Evolutionary conservation across 768 basidiomycete genomes (phyloP), one percentile per base, ranked within the genome.

Genomic region (Rhodosporidiobolus sp.): DNA sequence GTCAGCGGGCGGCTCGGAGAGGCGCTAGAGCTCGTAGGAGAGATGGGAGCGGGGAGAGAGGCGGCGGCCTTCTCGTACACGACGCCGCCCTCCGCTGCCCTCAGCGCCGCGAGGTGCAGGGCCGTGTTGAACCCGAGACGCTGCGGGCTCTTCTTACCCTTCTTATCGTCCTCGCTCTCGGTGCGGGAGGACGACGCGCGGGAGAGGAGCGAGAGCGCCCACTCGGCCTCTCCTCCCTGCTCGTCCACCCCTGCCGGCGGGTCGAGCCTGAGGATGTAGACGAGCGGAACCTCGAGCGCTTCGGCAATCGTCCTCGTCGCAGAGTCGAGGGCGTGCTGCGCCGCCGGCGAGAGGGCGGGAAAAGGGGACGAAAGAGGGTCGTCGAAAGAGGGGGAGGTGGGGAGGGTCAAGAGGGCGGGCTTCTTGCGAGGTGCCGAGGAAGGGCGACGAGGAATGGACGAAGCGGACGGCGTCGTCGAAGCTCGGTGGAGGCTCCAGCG

Each of bases 251-350:
- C 22, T 4, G 56, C 5, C 20, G 34, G 2, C 24, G 56, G 34
- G 24, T 30, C 24, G 55, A 57, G 54, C 8, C 30, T 24, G 46
- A 65, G 22, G 30, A 65, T 45, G 64, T 65, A 65, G 30, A 48
- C 45, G 30, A 65, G 45, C 3, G 64, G 48, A 4, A 65, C 43
- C 45, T 45, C 32, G 24, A 65, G 55, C 14, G 30, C 22, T 3
- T 45, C 22, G 2, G 45, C 54, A 30, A 65, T 55, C 5, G 50
- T 48, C 8, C 30, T 19, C 8, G 55, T 65, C 19, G 64, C 45
- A 17, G 32, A 16, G 32, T 65, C 64, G 46, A 65, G 20, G 28
- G 56, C 20, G 2, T 19, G 22, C 16, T 62, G 61, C 30, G 28
- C 3, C 26, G 28, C 52, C 34, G 6, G 26, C 8, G 43, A 8